Base-by-base conservation (phyloP, 2,329 filamentous ascomycete genomes). In the Thelonectria rubi region DNA sequence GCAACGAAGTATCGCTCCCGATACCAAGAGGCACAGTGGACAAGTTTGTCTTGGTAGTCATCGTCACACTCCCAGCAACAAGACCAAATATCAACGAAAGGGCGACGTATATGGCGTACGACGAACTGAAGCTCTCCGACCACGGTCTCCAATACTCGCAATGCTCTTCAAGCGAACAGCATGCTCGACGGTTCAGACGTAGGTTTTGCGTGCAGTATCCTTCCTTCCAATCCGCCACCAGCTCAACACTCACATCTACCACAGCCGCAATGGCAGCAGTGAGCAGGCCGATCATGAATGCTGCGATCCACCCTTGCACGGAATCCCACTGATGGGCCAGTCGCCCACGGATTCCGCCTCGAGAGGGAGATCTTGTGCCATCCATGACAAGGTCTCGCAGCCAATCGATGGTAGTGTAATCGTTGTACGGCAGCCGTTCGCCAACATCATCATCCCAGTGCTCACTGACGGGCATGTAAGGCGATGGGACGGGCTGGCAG, bases 401-500 rank as follows among this genome's bases (percentile, higher is more conserved):
- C 85, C 85, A 88, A 72, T 88, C 85, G 59, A 88, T 87, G 1
- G 85, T 86, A 8, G 82, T 84, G 65, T 88, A 88, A 64, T 87
- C 82, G 68, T 86, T 87, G 69, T 88, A 88, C 0, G 53, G 54
- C 15, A 64, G 51, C 11, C 17, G 15, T 5, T 49, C 46, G 4
- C 26, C 24, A 15, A 39, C 9, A 7, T 18, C 30, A 11, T 20
- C 10, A 5, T 11, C 3, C 45, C 12, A 43, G 15, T 20, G 37
- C 17, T 56, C 40, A 14, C 7, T 15, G 10, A 20, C 14, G 5
- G 46, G 26, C 11, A 39, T 24, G 6, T 26, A 11, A 14, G 26
- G 5, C 10, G 39, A 18, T 5, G 45, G 4, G 5, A 17, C 20
- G 17, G 39, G 5, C 21, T 52, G 39, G n/a, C 18, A 5, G 24